Base-by-base conservation (phyloP, 371 early-diverging fungal genomes). In the Mucor racemosus region DNA sequence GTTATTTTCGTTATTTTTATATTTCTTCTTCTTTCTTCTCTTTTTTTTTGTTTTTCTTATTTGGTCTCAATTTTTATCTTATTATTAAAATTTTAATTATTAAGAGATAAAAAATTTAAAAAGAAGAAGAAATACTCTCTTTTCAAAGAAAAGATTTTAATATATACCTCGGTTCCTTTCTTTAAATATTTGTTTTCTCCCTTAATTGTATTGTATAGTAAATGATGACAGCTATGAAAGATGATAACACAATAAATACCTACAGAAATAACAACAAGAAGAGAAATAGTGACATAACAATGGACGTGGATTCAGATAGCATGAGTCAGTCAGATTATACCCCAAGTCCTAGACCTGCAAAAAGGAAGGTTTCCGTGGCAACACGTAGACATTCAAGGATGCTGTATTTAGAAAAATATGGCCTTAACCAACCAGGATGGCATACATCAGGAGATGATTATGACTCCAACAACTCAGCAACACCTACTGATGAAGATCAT, bases 351-450 rank as follows among this genome's bases (percentile, higher is more conserved):
- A 61, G 62, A 17, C 56, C 59, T 7, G 19, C 15, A 3, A 56
- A 62, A 13, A 41, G 62, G 56, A 60, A 60, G 13, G 48, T 60
- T 14, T 69, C 74, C 13, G 67, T 68, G 58, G 53, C 62, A 53
- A 65, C 74, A 26, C 64, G 67, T 46, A 64, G 74, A 42, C 63
- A 60, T 60, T 76, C 76, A 44, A 64, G 63, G 34, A 41, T 76
- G 34, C 39, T 76, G 21, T 76, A 76, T 57, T 42, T 73, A 34
- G 76, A 76, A 60, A 73, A 70, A 46, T 76, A 76, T 60, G 76
- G 76, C 3, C 50, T 76, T 7, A 64, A 65, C 44, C 69, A 73
- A 62, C 70, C 73, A 35, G 66, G 63, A 44, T 74, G 73, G 73
- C 69, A 69, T 58, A 46, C 58, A 4, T 59, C 68, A 14, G 58